These are phyloP conservation scores for Thermochaetoides dissita DNA, from an alignment of 2,329 filamentous ascomycete species.

Conservation along the genomic window DNA sequence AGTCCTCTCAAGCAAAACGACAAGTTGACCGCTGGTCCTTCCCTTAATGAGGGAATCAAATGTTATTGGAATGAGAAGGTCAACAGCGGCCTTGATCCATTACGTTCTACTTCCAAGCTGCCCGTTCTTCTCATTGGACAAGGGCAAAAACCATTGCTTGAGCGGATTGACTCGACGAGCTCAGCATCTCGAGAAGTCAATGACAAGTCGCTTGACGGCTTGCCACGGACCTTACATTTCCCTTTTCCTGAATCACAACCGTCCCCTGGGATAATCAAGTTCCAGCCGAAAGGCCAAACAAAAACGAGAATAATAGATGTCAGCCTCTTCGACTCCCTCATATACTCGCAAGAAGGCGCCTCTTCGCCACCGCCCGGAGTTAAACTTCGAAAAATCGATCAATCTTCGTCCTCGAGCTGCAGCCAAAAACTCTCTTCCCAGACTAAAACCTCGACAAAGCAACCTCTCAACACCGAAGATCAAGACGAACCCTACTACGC, in stretches of 20 bases:
- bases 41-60: not conserved
- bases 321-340: conserved; percentile 7
- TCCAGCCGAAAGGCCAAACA: not conserved
- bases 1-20: no score
- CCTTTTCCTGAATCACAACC: not conserved
- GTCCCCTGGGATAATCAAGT: not conserved
- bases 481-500: conserved; percentile 25
- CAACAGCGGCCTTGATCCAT: not conserved
- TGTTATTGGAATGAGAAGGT: not conserved
- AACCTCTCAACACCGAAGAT: not conserved
- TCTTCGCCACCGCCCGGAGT: conserved; percentile 7
- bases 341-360: conserved; percentile 8
- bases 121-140: not conserved
- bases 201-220: no score
- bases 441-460: no score
- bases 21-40: not conserved
- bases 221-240: no score
- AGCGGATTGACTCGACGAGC: not conserved
- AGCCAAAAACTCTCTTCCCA: conserved; percentile 2
- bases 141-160: not conserved
- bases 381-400: not conserved
- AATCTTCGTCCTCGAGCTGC: conserved; percentile 1
- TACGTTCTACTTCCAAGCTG: not conserved
- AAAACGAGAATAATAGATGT: conserved; percentile 3
- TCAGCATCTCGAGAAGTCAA: no score